Base-by-base conservation (phyloP, 2,329 filamentous ascomycete species). In the Emericellopsis cladophorae region DNA sequence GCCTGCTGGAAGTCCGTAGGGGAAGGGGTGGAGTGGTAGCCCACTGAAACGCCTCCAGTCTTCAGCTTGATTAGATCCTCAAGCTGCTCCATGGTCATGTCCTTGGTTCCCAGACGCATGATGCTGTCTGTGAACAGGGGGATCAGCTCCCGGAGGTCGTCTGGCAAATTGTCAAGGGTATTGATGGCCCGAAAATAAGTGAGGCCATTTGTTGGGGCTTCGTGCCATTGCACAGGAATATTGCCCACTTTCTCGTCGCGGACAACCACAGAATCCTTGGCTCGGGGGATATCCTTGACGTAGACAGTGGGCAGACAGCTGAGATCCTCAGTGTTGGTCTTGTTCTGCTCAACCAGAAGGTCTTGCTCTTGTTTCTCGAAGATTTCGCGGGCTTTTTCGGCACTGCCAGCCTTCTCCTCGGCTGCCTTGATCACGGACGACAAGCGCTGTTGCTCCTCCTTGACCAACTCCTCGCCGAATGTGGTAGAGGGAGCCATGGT, bases 1-100 rank as follows among this genome's bases (percentile, higher is more conserved):
- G 80, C 83, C 22, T 73, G 67, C 24, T 74, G 70, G 41, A 85
- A 77, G 48, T 90, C 76, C 2, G 72, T 72, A 1, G 90, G 86
- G 3, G 80, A 87, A 0, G 89, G 76, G 0, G 82, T 79, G n/a
- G 82, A 76, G 61, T 93, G 84, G 50, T 95, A 89, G 2, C 83
- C 80, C 14, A 93, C 79, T 3, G 81, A 84, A 31, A 98, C 76
- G 9, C 92, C 92, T 16, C 92, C 92, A 2, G 92, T 96, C 65
- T 93, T 94, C 24, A 96, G 72, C 60, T 96, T 96, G 59, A 98
- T 95, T 42, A 89, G 64, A 54, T 96, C 92, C 60, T 98, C 92
- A 40, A 96, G 75, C 58, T 95, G 81, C 58, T 95, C 92, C 83
- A 95, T 95, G 0, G 80, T 79, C 70, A 84, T 84, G 44, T 80